Percentiles rank a stretch among this genome's conserved stretches.
These are phyloP conservation scores for Euphrasia arctica DNA, from an alignment of 305 asterid genomes.

Conservation along the genomic window DNA sequence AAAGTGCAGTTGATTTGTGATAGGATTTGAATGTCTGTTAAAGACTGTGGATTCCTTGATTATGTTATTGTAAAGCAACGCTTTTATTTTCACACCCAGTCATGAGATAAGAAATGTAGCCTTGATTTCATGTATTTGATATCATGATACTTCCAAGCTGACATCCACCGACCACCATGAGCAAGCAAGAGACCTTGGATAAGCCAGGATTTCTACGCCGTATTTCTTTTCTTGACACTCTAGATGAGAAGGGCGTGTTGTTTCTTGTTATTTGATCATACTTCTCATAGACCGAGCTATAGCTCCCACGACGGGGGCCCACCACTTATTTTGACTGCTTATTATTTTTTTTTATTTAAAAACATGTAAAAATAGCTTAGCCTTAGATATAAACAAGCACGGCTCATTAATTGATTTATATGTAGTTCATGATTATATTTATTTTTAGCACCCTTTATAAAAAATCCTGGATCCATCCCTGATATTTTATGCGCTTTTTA, in stretches of 20 bases:
- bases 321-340: background rate
- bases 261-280: background rate
- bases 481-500: background rate
- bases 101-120: constrained; percentile 11
- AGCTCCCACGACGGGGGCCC: background rate
- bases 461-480: background rate
- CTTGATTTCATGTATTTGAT: background rate
- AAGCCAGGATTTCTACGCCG: background rate
- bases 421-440: too few species aligned
- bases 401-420: background rate
- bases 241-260: background rate
- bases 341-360: too few species aligned
- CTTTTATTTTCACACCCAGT: background rate
- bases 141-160: too few species aligned
- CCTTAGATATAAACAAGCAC: too few species aligned
- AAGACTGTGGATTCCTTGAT: constrained; percentile 8
- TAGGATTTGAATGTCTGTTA: constrained; percentile 12
- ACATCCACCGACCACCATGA: background rate
- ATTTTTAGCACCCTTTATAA: background rate
- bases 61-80: background rate
- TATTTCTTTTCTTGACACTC: background rate
- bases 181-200: background rate
- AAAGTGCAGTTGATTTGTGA: background rate
- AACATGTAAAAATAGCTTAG: too few species aligned
- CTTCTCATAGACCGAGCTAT: background rate